Evolutionary conservation across 2,329 filamentous ascomycete species (phyloP).

Genomic region (Phoma sp.): DNA sequence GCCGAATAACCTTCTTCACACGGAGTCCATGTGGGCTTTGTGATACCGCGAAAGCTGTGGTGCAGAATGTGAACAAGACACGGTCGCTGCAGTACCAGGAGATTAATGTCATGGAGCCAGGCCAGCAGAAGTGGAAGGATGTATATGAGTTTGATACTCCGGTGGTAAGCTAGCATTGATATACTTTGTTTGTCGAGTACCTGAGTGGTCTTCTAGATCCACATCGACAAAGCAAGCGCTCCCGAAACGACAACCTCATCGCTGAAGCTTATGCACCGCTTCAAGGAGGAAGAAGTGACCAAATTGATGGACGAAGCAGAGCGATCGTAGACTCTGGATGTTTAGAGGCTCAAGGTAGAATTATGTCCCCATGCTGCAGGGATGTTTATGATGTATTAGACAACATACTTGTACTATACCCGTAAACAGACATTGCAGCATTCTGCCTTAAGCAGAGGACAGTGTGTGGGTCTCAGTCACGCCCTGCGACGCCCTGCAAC

Average conservation of each 20-base stretch:
- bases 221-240: slow-evolving; percentile 65
- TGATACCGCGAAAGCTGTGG: slow-evolving; percentile 69
- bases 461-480: neutral
- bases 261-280: slow-evolving; percentile 79
- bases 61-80: slow-evolving; percentile 72
- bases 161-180: slow-evolving; percentile 63
- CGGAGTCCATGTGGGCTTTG: slow-evolving; percentile 76
- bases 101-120: slow-evolving; percentile 71
- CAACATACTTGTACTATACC: neutral
- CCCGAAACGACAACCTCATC: slow-evolving; percentile 63
- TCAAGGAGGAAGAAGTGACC: slow-evolving; percentile 71
- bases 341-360: neutral
- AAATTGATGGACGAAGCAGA: slow-evolving; percentile 69
- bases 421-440: neutral
- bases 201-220: slow-evolving; percentile 55
- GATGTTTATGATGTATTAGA: neutral
- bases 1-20: slow-evolving; percentile 77
- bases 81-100: slow-evolving; percentile 74
- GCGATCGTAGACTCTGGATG: slow-evolving; percentile 6
- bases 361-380: neutral
- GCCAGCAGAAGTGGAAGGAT: slow-evolving; percentile 71
- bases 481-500: slow-evolving; percentile 6
- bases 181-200: slow-evolving; percentile 21
- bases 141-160: slow-evolving; percentile 84
- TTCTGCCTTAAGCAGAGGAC: neutral